Base-by-base conservation (phyloP, 1,284 basidiomycete species). In the Golubevia pallescens region DNA sequence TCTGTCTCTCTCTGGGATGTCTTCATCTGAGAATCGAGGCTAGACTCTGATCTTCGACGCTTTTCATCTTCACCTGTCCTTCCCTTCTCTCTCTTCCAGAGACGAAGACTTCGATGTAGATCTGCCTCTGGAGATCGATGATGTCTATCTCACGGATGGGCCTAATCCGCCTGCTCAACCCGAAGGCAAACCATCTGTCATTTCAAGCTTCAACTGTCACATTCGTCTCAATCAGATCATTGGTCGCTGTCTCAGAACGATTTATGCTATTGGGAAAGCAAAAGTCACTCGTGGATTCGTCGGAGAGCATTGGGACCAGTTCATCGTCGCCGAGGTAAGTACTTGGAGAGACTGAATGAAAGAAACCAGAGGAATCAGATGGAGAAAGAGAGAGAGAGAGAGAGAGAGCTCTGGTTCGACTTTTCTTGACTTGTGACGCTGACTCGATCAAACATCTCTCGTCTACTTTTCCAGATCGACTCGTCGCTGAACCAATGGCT, bases 91-190 rank as follows among this genome's bases (percentile, higher is more conserved):
- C 54, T 21, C 20, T 13, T 56, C 7, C 20, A 21, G 20, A 32
- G 79, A 79, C 55, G 79, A 79, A 34, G 77, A 81, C 55, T 76
- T 81, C 19, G 79, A 81, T 53, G 58, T 80, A 3, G 77, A 74
- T 20, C 63, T 70, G 1, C 77, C 78, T 4, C 24, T 78, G 51
- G 71, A 72, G 56, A 61, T 78, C 10, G 79, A 81, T 48, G 79
- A 81, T 62, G 67, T 74, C 16, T 52, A 57, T 19, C 65, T 80
- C 32, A 70, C 66, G 63, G 58, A 63, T 52, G 69, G 72, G 1
- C 62, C 61, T 1, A 73, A 73, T n/a, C 54, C 24, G 1, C 65
- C 73, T 14, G 28, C 48, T 52, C 78, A 79, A 63, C 74, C 71
- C 0, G n/a, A 21, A 3, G 68, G 57, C 24, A 68, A 65, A 38